These are phyloP conservation scores for Pyricularia grisea DNA, from an alignment of 2,329 filamentous ascomycete species.

Conservation along the genomic window DNA sequence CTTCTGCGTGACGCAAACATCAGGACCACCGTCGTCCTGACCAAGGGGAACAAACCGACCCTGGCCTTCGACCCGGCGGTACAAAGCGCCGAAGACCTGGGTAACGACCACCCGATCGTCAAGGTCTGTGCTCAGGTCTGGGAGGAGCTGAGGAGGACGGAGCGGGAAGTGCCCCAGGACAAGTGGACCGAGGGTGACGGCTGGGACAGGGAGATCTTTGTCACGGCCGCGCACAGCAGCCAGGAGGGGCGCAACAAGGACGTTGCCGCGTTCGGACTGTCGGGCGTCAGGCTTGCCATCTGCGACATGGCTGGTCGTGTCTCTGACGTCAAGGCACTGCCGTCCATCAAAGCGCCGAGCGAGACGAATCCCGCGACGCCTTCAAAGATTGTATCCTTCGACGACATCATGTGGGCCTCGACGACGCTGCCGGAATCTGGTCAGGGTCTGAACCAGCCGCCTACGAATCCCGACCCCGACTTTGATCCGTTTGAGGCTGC, in stretches of 20 bases:
- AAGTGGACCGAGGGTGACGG: constrained; percentile 16
- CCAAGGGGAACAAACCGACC: constrained; percentile 44
- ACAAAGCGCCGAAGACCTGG: neutral
- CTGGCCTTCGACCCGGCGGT: neutral
- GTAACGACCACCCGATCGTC: constrained; percentile 7
- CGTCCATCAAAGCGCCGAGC: neutral
- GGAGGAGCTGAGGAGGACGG: constrained; percentile 17
- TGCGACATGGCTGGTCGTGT: constrained; percentile 22
- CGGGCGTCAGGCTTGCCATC: constrained; percentile 22
- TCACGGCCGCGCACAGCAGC: constrained; percentile 18
- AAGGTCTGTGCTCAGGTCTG: constrained; percentile 19
- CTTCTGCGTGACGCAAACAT: constrained; percentile 34
- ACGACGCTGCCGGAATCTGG: neutral
- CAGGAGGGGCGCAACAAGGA: constrained; percentile 17
- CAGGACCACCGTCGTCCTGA: constrained; percentile 40
- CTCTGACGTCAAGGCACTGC: constrained; percentile 6
- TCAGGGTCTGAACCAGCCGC: neutral
- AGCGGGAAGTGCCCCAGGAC: constrained; percentile 14
- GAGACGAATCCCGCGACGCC: neutral
- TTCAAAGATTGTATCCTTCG: constrained; percentile 21
- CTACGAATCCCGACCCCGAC: neutral
- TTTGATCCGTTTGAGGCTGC: neutral
- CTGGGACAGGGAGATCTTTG: constrained; percentile 22
- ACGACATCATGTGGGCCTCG: constrained; percentile 18
- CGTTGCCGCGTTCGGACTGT: constrained; percentile 18